Evolutionary conservation across 805 yeast genomes (phyloP), one percentile per base, ranked within the genome.

Genomic region (Jamesozyma hellenica): DNA sequence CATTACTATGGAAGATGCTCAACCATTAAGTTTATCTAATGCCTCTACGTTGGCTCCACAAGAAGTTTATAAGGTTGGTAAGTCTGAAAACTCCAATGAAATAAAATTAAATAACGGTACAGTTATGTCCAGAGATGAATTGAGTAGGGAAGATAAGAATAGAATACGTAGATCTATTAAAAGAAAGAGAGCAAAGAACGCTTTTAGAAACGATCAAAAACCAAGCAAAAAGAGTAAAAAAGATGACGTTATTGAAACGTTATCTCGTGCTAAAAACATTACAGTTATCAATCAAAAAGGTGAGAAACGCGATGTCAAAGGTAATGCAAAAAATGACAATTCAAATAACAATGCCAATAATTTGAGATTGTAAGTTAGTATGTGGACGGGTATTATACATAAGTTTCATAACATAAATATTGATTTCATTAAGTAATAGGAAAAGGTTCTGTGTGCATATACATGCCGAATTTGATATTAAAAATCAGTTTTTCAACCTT

Each of bases 1-100:
- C 2, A 80, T 92, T 36, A 56, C 80, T 2, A 84, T 90, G 95
- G 98, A 90, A 64, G 97, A 92, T 55, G 92, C 96, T 1, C 96
- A 87, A 64, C 98, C 98, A 36, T 69, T 85, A 42, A 79, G 87
- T 28, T 70, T 83, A 65, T 75, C 92, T 2, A 66, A 74, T 27
- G 84, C 79, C 17, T 67, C 79, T 12, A 74, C 82, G 36, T 70
- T 92, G 52, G 98, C 98, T 2, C 98, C 98, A 30, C 98, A 90
- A 65, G 98, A 90, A 63, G 70, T 92, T 8, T 92, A 80, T 63
- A 75, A 70, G 56, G 58, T 68, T 7, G 66, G 62, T 45, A 71
- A 47, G 54, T 61, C 68, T 12, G 66, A 65, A 35, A 66, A 69
- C 36, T 65, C 69, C 12, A 71, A 74, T 52, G 88, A 83, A 58